Percentiles rank a stretch among this genome's conserved stretches.
phyloP scores from a whole-genome alignment of 345 rosid species.

The Balakata baccata region DNA sequence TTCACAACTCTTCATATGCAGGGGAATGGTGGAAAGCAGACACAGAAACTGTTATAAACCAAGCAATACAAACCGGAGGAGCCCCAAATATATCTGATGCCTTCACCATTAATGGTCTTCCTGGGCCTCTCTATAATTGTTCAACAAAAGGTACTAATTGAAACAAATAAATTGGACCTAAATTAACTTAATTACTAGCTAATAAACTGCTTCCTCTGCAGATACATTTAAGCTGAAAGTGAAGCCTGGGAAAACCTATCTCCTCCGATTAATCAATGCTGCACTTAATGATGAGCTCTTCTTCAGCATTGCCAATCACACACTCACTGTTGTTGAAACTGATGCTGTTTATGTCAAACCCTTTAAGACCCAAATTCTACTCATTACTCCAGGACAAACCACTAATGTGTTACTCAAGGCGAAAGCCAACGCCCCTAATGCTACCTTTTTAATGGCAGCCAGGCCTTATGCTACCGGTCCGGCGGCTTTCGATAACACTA shows the following conservation, averaged over 20 bases:
- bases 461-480: slow-evolving; percentile 49
- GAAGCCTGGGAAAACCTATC: slow-evolving; percentile 47
- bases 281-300: slow-evolving; percentile 70
- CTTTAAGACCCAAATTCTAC: slow-evolving; percentile 43
- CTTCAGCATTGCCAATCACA: slow-evolving; percentile 65
- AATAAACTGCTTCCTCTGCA: slow-evolving; percentile 8
- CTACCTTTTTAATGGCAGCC: slow-evolving; percentile 36
- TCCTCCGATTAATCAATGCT: slow-evolving; percentile 45
- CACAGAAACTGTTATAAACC: slow-evolving; percentile 42
- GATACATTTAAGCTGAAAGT: slow-evolving; percentile 54
- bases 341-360: slow-evolving; percentile 75
- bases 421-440: slow-evolving; percentile 29
- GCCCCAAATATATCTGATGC: slow-evolving; percentile 59
- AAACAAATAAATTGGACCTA: not conserved
- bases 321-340: slow-evolving; percentile 56
- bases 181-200: not conserved
- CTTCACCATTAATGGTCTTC: slow-evolving; percentile 50
- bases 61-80: slow-evolving; percentile 44
- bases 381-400: slow-evolving; percentile 70
- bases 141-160: slow-evolving; percentile 38
- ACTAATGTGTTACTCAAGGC: slow-evolving; percentile 58
- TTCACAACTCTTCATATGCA: slow-evolving; percentile 1
- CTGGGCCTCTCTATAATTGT: slow-evolving; percentile 46
- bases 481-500: slow-evolving; percentile 48
- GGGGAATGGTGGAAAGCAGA: slow-evolving; percentile 65